Percentiles rank a stretch among this genome's conserved stretches.
phyloP scores from a whole-genome alignment of 2,329 filamentous ascomycete genomes.

The Sporothrix brasiliensis region DNA sequence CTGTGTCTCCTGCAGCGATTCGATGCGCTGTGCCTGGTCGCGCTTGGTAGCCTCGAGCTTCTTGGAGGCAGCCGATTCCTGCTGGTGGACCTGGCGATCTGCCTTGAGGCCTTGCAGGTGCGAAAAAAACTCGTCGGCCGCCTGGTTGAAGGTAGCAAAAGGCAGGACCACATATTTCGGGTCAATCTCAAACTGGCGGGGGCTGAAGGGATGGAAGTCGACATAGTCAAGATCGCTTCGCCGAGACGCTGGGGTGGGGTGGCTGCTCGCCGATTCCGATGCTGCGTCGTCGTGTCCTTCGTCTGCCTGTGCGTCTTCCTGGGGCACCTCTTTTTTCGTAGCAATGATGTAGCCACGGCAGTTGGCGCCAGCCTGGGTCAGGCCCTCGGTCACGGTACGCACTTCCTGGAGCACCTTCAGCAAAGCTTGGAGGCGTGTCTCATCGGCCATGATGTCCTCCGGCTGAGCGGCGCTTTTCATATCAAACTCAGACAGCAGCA shows the following conservation, averaged over 20 bases:
- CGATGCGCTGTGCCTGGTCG: slow-evolving; percentile 83
- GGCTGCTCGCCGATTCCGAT: slow-evolving; percentile 16
- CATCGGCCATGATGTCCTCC: slow-evolving; percentile 69
- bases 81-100: slow-evolving; percentile 78
- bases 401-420: slow-evolving; percentile 71
- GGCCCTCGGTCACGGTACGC: slow-evolving; percentile 66
- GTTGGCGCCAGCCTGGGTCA: slow-evolving; percentile 62
- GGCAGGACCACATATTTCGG: slow-evolving; percentile 68
- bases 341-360: slow-evolving; percentile 89
- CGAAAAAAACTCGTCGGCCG: slow-evolving; percentile 95
- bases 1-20: slow-evolving; percentile 79
- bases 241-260: slow-evolving; percentile 3
- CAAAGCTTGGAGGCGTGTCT: slow-evolving; percentile 65
- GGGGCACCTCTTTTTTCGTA: neutral
- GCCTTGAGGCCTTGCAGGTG: slow-evolving; percentile 93
- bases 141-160: slow-evolving; percentile 85
- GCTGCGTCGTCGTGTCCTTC: neutral
- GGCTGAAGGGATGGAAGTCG: slow-evolving; percentile 92
- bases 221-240: slow-evolving; percentile 68
- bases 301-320: neutral
- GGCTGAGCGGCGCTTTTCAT: slow-evolving; percentile 50
- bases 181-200: slow-evolving; percentile 74
- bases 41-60: slow-evolving; percentile 82
- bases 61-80: slow-evolving; percentile 76
- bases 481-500: slow-evolving; percentile 70